Percentiles rank a stretch among this genome's conserved stretches.
phyloP scores from a whole-genome alignment of 768 basidiomycete species.

The Mycena belliarum region DNA sequence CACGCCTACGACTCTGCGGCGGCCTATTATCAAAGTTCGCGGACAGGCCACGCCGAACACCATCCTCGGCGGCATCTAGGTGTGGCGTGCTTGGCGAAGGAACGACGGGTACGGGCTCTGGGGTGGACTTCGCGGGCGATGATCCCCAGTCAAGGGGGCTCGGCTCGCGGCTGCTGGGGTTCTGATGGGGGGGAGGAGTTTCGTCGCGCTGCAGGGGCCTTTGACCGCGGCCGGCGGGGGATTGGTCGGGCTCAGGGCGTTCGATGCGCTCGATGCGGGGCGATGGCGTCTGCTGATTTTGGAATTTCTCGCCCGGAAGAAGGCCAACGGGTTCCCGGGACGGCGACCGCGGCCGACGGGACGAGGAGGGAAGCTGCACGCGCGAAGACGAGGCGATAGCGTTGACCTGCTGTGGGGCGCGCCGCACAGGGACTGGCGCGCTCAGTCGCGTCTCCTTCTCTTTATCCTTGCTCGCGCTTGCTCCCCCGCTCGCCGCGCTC shows the following conservation, averaged over 20 bases:
- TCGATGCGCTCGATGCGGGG: too few species aligned
- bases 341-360: background rate
- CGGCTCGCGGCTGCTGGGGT: background rate
- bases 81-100: background rate
- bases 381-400: slow-evolving; percentile 33
- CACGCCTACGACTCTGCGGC: too few species aligned
- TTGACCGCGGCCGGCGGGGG: too few species aligned
- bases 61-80: too few species aligned
- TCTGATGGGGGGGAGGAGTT: background rate
- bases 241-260: too few species aligned
- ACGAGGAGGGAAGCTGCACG: slow-evolving; percentile 1
- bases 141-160: slow-evolving; percentile 20
- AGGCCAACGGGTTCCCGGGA: too few species aligned
- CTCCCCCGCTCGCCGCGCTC: too few species aligned
- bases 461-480: background rate
- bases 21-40: background rate
- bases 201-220: background rate
- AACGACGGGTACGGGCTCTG: background rate
- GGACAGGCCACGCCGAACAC: too few species aligned
- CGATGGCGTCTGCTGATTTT: too few species aligned
- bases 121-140: background rate
- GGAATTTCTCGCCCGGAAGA: too few species aligned
- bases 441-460: background rate
- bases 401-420: slow-evolving; percentile 22
- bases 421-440: background rate